Base-by-base conservation (phyloP, 768 basidiomycete genomes). In the Mycena olivaceomarginata region DNA sequence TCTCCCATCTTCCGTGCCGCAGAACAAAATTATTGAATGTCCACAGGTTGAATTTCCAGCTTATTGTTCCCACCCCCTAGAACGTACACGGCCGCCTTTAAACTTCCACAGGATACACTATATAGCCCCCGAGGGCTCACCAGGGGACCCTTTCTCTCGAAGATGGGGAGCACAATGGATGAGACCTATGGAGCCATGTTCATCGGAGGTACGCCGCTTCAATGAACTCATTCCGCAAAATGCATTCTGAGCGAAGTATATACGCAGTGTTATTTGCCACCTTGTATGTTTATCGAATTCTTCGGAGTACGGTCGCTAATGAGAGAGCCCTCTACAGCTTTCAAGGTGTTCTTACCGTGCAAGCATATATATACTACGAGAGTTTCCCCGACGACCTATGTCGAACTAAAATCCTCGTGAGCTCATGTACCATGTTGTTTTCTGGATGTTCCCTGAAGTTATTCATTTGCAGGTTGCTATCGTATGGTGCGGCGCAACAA, bases 281-380 rank as follows among this genome's bases (percentile, higher is more conserved):
- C 37, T 60, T 60, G 59, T 60, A 31, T 4, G 48, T 51, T 16
- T 51, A 39, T 13, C 15, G 25, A 12, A 60, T 13, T 0, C 16
- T 7, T 37, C 15, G 4, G 31, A 16, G 31, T 15, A 31, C 12
- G 13, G 31, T 37, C 25, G 15, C 59, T 60, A 16, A 60, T 8
- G 16, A 10, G 2, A 9, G 48, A 51, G 2, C 48, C 16, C 16
- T 67, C 20, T 2, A 51, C 13, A 77, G 77, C 59, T 72, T 77
- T 16, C 77, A 74, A 41, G 77, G 77, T 0, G 40, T 77, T 22
- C 72, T 77, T 5, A 59, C 67, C 7, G 13, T 74, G 9, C 77
- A 77, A 25, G 69, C 72, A 4, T 77, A 70, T 57, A 70, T 74
- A 22, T 77, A 74, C 53, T 74, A 74, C 67, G 64, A 70, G 18